These are phyloP conservation scores for Neltuma alba DNA, from an alignment of 306 rosid species.

Conservation along the genomic window DNA sequence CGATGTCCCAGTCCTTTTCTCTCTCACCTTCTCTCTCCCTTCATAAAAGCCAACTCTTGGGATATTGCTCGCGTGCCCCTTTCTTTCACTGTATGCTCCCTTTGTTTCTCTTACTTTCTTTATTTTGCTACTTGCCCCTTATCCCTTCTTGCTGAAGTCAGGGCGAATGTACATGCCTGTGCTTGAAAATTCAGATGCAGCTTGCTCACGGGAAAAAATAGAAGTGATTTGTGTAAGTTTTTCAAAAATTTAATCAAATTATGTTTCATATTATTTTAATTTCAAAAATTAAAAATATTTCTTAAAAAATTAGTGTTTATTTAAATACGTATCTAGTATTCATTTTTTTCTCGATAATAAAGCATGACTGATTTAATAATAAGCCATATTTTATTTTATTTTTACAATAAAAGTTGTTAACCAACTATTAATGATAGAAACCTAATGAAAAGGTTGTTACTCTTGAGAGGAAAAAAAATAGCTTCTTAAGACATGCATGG, in stretches of 20 bases:
- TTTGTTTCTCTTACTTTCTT: not conserved
- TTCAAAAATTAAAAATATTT: not conserved
- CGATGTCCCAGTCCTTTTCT: not conserved
- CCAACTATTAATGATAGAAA: too few species aligned
- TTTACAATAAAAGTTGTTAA: too few species aligned
- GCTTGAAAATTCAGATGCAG: not conserved
- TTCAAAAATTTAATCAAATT: not conserved
- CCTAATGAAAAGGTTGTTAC: too few species aligned
- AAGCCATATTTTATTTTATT: too few species aligned
- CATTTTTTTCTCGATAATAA: too few species aligned
- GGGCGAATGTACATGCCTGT: not conserved
- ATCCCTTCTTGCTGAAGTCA: too few species aligned
- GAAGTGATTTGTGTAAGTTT: too few species aligned
- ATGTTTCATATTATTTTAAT: not conserved
- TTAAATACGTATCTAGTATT: too few species aligned
- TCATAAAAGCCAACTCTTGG: not conserved
- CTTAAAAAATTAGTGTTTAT: not conserved
- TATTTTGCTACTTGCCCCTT: not conserved
- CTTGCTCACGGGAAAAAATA: not conserved
- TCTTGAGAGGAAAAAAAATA: too few species aligned
- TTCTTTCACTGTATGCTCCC: too few species aligned
- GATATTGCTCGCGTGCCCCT: conserved; percentile 3
- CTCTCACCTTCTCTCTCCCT: not conserved
- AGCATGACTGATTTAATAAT: too few species aligned
- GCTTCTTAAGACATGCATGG: too few species aligned